A percentile compares a stretch with the other conserved stretches of the same genome.
These are phyloP conservation scores for Raddia distichophylla DNA, from an alignment of 176 grass and related monocot genomes.

Conservation along the genomic window DNA sequence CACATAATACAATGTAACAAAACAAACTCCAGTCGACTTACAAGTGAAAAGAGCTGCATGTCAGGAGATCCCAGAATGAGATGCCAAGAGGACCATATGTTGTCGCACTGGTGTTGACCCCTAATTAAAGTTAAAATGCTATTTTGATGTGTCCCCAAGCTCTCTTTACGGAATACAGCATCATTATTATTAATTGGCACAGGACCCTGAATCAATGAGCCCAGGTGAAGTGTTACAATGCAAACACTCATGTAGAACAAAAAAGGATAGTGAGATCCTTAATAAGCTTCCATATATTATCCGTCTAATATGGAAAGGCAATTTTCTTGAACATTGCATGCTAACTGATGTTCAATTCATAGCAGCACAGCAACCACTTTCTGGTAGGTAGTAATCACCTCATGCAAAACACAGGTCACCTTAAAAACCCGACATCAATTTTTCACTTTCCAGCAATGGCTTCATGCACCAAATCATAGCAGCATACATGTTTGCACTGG, in stretches of 20 bases:
- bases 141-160: conserved; percentile 20
- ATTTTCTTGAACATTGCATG: conserved; percentile 21
- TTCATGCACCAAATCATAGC: conserved; percentile 19
- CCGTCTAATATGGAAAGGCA: conserved; percentile 23
- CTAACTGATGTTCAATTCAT: conserved; percentile 29
- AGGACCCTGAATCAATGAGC: conserved; percentile 42
- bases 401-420: conserved; percentile 31
- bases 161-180: conserved; percentile 42
- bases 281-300: conserved; percentile 37
- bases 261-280: conserved; percentile 19
- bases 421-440: conserved; percentile 33
- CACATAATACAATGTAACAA: conserved; percentile 21
- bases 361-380: neutral
- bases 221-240: conserved; percentile 32
- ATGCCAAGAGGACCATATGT: neutral
- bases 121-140: conserved; percentile 38
- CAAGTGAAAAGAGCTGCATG: conserved; percentile 11
- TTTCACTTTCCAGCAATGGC: conserved; percentile 35
- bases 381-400: conserved; percentile 51
- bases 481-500: neutral
- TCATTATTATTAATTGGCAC: conserved; percentile 38
- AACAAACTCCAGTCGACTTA: conserved; percentile 45
- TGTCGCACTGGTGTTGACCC: neutral
- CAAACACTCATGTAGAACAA: conserved; percentile 23
- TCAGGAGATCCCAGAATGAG: neutral